Base-by-base conservation (phyloP, 768 basidiomycete species). In the Amanita inopinata region DNA sequence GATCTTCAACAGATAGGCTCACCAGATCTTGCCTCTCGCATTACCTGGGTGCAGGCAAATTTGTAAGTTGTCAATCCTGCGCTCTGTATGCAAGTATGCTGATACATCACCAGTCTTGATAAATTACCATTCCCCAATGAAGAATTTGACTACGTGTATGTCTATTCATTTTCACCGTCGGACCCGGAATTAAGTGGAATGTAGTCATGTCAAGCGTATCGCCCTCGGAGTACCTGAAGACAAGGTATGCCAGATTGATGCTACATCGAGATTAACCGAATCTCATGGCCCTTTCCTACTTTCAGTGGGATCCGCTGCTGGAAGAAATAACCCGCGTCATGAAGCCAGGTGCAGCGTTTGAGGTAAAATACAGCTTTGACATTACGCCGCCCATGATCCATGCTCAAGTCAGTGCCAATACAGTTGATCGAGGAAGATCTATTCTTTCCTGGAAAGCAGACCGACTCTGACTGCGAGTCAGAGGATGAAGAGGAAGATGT, bases 71-170 rank as follows among this genome's bases (percentile, higher is more conserved):
- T 30, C 24, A 23, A 18, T 10, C 14, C 18, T 30, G 43, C 27
- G 24, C 42, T 25, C 36, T 25, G n/a, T 40, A 25, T 23, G 37
- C 12, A 40, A 27, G 14, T 27, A 36, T 33, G 7, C 23, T 10
- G 11, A 23, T 8, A n/a, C 9, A 5, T 38, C 44, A 46, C 56
- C 47, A 84, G 83, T 56, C 63, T 87, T 18, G 79, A 84, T 43
- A 65, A 66, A 0, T 69, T 87, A 40, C 83, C 84, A 0, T 87
- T 87, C 54, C 69, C 69, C 5, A 67, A 77, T 48, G 78, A 77
- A 23, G 78, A 84, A 53, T 87, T 87, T 53, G 84, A 87, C 55
- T 84, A 73, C 56, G 78, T 86, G 80, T 84, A 60, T 54, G 80
- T 62, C 14, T 23, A 33, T 12, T 40, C 22, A 17, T 30, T 12